These are phyloP conservation scores for Eruca vesicaria DNA, from an alignment of 441 rosid genomes.

Conservation along the genomic window DNA sequence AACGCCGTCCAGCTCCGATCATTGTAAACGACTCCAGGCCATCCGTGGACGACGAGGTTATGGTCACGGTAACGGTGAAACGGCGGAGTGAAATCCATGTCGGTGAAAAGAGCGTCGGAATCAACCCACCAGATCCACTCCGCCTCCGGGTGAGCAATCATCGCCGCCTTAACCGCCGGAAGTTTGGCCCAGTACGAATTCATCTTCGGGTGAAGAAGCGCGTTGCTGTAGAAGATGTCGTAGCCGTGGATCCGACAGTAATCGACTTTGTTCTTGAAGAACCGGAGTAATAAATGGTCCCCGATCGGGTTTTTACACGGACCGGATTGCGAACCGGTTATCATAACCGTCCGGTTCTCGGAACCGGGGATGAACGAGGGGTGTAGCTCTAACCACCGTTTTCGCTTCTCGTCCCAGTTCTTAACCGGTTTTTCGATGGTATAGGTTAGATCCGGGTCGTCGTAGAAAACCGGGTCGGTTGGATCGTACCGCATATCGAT, in stretches of 20 bases:
- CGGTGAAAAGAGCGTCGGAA: constrained; percentile 86
- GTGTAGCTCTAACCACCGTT: constrained; percentile 65
- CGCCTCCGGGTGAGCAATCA: constrained; percentile 95
- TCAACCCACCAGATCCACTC: constrained; percentile 99
- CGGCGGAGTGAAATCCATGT: constrained; percentile 90
- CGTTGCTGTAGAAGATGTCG: constrained; percentile 75
- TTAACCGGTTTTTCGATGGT: constrained; percentile 54
- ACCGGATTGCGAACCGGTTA: constrained; percentile 75
- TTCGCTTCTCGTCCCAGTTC: constrained; percentile 80
- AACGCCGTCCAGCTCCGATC: constrained; percentile 80
- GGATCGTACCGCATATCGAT: constrained; percentile 54
- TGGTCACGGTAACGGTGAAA: constrained; percentile 56
- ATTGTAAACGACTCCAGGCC: constrained; percentile 57
- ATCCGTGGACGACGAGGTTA: constrained; percentile 86
- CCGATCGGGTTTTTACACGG: constrained; percentile 89
- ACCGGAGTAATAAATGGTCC: constrained; percentile 67
- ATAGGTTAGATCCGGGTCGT: constrained; percentile 64
- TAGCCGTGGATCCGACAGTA: constrained; percentile 77
- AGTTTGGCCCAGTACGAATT: constrained; percentile 74
- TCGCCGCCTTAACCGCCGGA: constrained; percentile 70
- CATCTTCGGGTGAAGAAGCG: constrained; percentile 74
- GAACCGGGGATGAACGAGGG: constrained; percentile 60
- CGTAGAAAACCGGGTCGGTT: constrained; percentile 62
- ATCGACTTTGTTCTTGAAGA: constrained; percentile 89
- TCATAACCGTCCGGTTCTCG: constrained; percentile 58